A percentile compares a stretch with the other conserved stretches of the same genome.
These are phyloP conservation scores for Asparagopsis taxiformis DNA, from an alignment of 31 red algal species.

Conservation along the genomic window DNA sequence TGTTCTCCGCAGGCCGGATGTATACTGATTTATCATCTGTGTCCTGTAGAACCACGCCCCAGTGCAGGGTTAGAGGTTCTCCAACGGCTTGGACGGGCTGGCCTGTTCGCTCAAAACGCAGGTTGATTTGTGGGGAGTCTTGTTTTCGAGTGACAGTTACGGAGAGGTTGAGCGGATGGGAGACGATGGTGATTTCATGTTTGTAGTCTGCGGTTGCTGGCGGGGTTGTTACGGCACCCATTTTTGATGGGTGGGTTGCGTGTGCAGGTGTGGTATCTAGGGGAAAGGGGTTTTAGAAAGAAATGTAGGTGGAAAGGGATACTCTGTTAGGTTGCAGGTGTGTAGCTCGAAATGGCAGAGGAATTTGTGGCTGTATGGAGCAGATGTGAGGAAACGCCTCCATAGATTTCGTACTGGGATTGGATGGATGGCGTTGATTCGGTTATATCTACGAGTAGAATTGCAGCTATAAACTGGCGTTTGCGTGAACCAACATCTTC, in stretches of 20 bases:
- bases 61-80: conserved; percentile 74
- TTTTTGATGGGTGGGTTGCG: not conserved
- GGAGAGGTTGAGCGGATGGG: conserved; percentile 40
- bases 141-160: conserved; percentile 31
- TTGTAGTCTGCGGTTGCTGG: not conserved
- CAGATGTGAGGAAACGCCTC: too few relatives aligned
- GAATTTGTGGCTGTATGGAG: too few relatives aligned
- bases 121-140: not conserved
- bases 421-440: too few relatives aligned
- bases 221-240: not conserved
- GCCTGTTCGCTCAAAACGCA: conserved; percentile 20
- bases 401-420: too few relatives aligned
- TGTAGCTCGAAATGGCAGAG: too few relatives aligned
- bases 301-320: too few relatives aligned
- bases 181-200: conserved; percentile 1
- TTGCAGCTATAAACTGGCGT: too few relatives aligned
- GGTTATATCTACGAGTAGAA: too few relatives aligned
- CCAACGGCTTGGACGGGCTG: conserved; percentile 55
- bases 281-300: too few relatives aligned
- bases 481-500: too few relatives aligned
- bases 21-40: conserved; percentile 66
- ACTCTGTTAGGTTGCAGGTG: too few relatives aligned
- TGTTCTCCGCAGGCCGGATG: conserved; percentile 44
- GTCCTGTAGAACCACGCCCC: conserved; percentile 73
- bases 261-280: not conserved